phyloP scores from a whole-genome alignment of 768 basidiomycete species.

The Phylloporus rhodoxanthus region DNA sequence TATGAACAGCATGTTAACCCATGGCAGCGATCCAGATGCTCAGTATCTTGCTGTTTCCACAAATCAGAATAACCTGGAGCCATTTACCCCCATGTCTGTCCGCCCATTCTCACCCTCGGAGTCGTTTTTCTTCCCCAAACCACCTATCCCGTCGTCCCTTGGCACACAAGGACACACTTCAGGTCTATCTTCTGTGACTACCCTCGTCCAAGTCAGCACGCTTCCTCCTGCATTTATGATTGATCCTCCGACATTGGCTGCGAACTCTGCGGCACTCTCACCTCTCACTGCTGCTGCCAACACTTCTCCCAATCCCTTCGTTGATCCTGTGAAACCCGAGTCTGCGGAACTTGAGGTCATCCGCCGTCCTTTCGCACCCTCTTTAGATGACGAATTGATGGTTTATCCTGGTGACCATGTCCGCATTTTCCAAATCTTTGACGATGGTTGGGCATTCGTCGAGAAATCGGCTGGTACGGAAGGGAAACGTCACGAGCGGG shows the following conservation, averaged over 20 bases:
- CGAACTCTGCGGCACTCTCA: constrained; percentile 2
- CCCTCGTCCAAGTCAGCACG: constrained; percentile 14
- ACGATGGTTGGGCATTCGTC: constrained; percentile 68
- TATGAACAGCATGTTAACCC: constrained; percentile 36
- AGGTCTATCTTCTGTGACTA: constrained; percentile 12
- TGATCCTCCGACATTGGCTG: constrained; percentile 13
- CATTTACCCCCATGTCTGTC: constrained; percentile 52
- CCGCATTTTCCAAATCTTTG: constrained; percentile 48
- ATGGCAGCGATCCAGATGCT: constrained; percentile 29
- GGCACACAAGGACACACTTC: neutral
- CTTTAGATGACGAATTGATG: constrained; percentile 53
- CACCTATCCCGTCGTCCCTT: constrained; percentile 32
- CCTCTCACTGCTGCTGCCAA: constrained; percentile 5
- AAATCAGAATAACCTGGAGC: constrained; percentile 13
- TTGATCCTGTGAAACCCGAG: constrained; percentile 26
- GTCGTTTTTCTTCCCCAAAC: constrained; percentile 63
- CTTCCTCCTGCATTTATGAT: constrained; percentile 14
- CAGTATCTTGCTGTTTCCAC: constrained; percentile 38
- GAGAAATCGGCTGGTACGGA: constrained; percentile 34
- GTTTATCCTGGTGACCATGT: constrained; percentile 49
- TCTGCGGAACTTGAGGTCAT: constrained; percentile 45
- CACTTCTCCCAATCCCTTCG: constrained; percentile 29
- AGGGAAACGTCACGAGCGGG: constrained; percentile 24
- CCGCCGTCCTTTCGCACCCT: constrained; percentile 50
- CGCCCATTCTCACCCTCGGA: constrained; percentile 65